Conservation (phyloP, 768 basidiomycete genomes). For the Pholiota microspora region DNA sequence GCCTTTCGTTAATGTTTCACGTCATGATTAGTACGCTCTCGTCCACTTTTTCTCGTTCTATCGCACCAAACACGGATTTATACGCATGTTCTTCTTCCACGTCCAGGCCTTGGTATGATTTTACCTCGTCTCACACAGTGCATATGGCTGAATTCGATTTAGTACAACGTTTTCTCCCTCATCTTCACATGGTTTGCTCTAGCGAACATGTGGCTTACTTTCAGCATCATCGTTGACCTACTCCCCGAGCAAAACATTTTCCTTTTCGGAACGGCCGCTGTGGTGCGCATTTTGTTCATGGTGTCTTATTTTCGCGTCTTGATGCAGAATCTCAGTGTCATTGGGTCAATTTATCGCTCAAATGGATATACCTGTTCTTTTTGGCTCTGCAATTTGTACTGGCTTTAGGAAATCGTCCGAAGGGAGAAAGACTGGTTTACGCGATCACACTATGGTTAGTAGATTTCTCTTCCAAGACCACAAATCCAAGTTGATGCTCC, state of each 20-base stretch:
- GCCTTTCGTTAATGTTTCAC: constrained; percentile 2
- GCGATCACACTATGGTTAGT: constrained; percentile 69
- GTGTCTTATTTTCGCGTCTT: background rate
- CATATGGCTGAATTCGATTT: background rate
- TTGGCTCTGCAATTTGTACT: constrained; percentile 71
- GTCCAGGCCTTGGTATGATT: constrained; percentile 82
- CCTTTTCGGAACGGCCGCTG: constrained; percentile 68
- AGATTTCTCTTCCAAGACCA: background rate
- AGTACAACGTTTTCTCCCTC: constrained; percentile 86
- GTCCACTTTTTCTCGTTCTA: constrained; percentile 92
- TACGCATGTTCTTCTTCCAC: constrained; percentile 97
- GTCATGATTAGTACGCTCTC: constrained; percentile 71
- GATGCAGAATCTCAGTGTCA: constrained; percentile 56
- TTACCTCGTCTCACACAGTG: background rate
- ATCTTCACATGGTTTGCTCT: constrained; percentile 93
- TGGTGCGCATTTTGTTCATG: constrained; percentile 48
- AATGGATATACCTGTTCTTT: constrained; percentile 87
- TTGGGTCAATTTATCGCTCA: constrained; percentile 80
- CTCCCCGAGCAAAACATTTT: constrained; percentile 52
- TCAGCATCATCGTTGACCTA: constrained; percentile 91
- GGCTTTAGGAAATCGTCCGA: constrained; percentile 77
- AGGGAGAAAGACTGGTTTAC: constrained; percentile 80
- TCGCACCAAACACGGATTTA: constrained; percentile 78
- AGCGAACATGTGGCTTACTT: constrained; percentile 93
- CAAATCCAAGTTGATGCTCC: background rate